These are phyloP conservation scores for Yamadazyma spencermartinsiae DNA, from an alignment of 1,139 yeast species.

Conservation along the genomic window DNA sequence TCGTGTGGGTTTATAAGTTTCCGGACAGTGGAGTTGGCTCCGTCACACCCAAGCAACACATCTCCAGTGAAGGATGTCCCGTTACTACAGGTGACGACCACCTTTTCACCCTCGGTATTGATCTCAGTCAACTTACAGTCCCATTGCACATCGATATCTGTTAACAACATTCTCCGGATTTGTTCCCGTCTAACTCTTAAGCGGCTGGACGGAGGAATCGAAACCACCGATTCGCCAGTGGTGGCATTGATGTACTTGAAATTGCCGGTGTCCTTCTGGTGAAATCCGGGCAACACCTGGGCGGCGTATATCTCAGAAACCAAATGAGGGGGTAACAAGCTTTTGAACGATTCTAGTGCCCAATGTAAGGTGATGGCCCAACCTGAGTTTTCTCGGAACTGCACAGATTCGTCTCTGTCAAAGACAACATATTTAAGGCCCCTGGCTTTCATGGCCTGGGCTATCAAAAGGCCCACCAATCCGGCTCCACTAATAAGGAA, in stretches of 20 bases:
- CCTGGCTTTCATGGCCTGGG: constrained; percentile 23
- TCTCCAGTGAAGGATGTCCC: constrained; percentile 22
- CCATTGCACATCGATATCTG: constrained; percentile 27
- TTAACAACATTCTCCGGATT: constrained; percentile 20
- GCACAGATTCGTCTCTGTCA: constrained; percentile 24
- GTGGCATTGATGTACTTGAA: constrained; percentile 27
- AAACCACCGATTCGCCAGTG: constrained; percentile 23
- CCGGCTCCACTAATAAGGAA: constrained; percentile 24
- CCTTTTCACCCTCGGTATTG: constrained; percentile 11
- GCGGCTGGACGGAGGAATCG: constrained; percentile 27
- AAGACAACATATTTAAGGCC: constrained; percentile 21
- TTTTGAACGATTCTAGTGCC: constrained; percentile 23
- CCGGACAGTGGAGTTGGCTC: constrained; percentile 24
- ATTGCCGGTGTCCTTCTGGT: constrained; percentile 24
- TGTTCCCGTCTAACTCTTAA: constrained; percentile 28
- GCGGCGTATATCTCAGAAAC: constrained; percentile 19
- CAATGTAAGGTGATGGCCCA: constrained; percentile 33
- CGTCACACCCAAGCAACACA: constrained; percentile 25
- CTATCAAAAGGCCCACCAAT: constrained; percentile 23
- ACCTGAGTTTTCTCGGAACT: constrained; percentile 23
- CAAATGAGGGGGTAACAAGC: constrained; percentile 20
- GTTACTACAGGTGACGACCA: constrained; percentile 19
- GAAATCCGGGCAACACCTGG: constrained; percentile 26
- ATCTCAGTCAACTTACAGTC: constrained; percentile 18
- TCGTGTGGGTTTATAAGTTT: constrained; percentile 17